Conservation (phyloP, 2,329 filamentous ascomycete genomes). For the Sporothrix variecibatus region DNA sequence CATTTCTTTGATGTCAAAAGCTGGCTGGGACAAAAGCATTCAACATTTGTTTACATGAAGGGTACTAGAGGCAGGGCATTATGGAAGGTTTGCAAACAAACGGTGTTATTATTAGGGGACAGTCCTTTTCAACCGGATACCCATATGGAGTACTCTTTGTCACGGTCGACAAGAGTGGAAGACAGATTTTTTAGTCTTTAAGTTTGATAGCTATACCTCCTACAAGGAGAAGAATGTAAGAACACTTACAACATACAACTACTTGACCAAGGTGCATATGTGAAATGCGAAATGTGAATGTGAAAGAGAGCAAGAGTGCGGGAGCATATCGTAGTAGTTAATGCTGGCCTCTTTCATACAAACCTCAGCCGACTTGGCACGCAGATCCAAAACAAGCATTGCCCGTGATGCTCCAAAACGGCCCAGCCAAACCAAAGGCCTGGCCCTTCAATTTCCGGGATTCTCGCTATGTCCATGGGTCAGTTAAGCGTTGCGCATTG, state of each 20-base stretch:
- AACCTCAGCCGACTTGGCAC: not conserved
- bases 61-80: constrained; percentile 18
- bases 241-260: constrained; percentile 2
- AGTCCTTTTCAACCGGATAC: constrained; percentile 32
- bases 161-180: not conserved
- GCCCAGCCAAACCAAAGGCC: not conserved
- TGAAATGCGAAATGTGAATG: not conserved
- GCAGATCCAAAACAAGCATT: constrained; percentile 14
- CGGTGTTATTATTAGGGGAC: constrained; percentile 26
- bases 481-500: not conserved
- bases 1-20: constrained; percentile 3
- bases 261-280: not conserved
- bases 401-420: not conserved
- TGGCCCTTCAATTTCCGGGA: constrained; percentile 2
- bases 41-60: constrained; percentile 31
- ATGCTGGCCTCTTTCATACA: not conserved
- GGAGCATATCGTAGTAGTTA: not conserved
- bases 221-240: constrained; percentile 20
- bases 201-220: constrained; percentile 12
- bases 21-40: constrained; percentile 28
- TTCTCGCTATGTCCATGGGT: not conserved
- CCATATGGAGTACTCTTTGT: constrained; percentile 22
- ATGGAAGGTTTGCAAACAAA: constrained; percentile 20
- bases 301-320: not conserved
- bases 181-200: not conserved